Base-by-base conservation (phyloP, 2,329 filamentous ascomycete species). In the Pseudocercospora eumusae region DNA sequence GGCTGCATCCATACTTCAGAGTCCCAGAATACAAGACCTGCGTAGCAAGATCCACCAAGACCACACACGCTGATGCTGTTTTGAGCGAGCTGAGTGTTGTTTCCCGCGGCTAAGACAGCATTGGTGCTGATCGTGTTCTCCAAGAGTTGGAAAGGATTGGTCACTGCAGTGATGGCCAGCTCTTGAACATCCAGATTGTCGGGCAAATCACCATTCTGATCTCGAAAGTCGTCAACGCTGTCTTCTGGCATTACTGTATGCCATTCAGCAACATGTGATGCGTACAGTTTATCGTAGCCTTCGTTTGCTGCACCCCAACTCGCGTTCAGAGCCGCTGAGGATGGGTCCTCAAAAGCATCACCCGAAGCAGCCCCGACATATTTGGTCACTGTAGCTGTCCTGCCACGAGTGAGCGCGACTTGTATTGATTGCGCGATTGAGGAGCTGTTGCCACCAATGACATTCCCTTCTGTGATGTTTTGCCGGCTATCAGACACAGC, bases 11-110 rank as follows among this genome's bases (percentile, higher is more conserved):
- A 89, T 3, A 87, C 79, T 71, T 88, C 86, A 13, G 83, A 82
- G 74, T 88, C 86, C 86, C 86, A 88, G 70, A 87, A 87, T n/a
- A 87, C 80, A 69, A 82, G 76, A 0, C 88, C 88, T 21, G 80
- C 88, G 67, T 91, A 91, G 7, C 84, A 87, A 65, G 89, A 86
- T 4, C 86, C 88, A 0, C 81, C 84, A 21, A 90, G 74, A 0
- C 88, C 88, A 61, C 87, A 86, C n/a, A 90, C 88, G 1, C 86
- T 79, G 54, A 90, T 84, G 66, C 87, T 89, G 71, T 88, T 80
- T 21, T 83, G 79, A 62, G 87, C 85, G 4, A 89, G 77, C 2
- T 77, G 72, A 0, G 80, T 77, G 57, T 81, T 80, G 57, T 81
- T 79, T 0, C 69, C 74, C n/a, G 80, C 80, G 33, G 78, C 77